phyloP scores from a whole-genome alignment of 108 stramenopile genomes.

The Stephanodiscus minutulus region DNA sequence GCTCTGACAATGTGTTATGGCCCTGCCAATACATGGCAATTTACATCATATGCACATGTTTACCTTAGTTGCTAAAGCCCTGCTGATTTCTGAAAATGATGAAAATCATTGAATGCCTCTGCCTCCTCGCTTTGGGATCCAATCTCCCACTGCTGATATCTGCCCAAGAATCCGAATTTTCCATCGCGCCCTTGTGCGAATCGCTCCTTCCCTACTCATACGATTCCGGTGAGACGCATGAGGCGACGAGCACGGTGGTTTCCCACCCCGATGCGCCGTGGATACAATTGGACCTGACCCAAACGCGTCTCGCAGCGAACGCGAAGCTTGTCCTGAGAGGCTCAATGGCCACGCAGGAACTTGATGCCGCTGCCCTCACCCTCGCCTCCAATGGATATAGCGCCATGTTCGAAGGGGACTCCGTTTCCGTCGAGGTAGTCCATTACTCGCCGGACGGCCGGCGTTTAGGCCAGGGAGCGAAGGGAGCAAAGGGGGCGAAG shows the following conservation, averaged over 20 bases:
- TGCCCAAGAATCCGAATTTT: not conserved
- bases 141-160: not conserved
- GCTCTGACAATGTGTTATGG: no score
- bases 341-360: not conserved
- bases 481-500: no score
- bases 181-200: not conserved
- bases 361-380: constrained; percentile 1
- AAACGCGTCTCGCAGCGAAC: not conserved
- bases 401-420: constrained; percentile 7
- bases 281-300: constrained; percentile 9
- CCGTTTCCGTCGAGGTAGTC: not conserved
- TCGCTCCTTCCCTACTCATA: not conserved
- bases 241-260: not conserved
- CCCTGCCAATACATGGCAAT: no score
- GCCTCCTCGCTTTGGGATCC: not conserved
- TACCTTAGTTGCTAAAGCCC: no score
- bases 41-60: no score
- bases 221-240: not conserved
- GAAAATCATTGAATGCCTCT: no score
- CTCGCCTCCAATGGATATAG: not conserved
- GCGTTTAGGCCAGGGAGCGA: no score
- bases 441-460: not conserved
- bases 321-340: not conserved
- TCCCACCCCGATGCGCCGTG: not conserved
- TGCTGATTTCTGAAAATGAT: no score